Percentiles rank a stretch among this genome's conserved stretches.
These are phyloP conservation scores for Xylaria sp. DNA, from an alignment of 495 filamentous ascomycete genomes.

Conservation along the genomic window DNA sequence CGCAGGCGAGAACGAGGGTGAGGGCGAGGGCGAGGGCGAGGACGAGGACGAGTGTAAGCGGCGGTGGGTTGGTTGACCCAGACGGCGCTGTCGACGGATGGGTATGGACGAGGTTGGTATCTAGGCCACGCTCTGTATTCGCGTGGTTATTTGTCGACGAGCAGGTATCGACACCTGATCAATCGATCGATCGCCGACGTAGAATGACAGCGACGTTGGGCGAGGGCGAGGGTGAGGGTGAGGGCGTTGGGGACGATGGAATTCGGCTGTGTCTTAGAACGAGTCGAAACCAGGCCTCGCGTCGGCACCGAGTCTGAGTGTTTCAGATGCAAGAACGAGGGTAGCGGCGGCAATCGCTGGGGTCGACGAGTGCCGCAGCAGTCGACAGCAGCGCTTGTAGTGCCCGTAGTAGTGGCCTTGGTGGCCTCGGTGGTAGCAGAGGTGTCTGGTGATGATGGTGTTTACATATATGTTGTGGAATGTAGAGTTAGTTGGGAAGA, in stretches of 20 bases:
- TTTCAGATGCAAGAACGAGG: slow-evolving; percentile 24
- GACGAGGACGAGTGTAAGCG: not conserved
- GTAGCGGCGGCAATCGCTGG: slow-evolving; percentile 9
- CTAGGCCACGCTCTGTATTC: not conserved
- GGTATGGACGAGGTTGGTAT: not conserved
- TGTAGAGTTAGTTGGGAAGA: slow-evolving; percentile 22
- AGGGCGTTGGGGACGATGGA: slow-evolving; percentile 2
- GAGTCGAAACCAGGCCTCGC: slow-evolving; percentile 15
- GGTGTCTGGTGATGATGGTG: slow-evolving; percentile 2
- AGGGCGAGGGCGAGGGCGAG: slow-evolving; percentile 5
- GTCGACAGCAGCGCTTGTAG: not conserved
- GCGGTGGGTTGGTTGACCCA: slow-evolving; percentile 3
- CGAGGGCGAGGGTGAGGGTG: no score
- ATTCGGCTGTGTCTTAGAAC: slow-evolving; percentile 1
- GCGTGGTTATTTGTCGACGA: not conserved
- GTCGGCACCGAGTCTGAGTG: slow-evolving; percentile 6
- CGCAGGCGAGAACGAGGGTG: not conserved
- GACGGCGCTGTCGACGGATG: slow-evolving; percentile 5
- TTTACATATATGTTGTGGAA: slow-evolving; percentile 20
- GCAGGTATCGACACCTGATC: not conserved
- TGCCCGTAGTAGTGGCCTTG: not conserved
- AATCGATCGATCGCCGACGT: not conserved
- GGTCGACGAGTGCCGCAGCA: not conserved
- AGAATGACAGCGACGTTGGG: not conserved
- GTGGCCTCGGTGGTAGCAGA: not conserved